These are phyloP conservation scores for Mycena amicta DNA, from an alignment of 768 basidiomycete genomes.

Conservation along the genomic window DNA sequence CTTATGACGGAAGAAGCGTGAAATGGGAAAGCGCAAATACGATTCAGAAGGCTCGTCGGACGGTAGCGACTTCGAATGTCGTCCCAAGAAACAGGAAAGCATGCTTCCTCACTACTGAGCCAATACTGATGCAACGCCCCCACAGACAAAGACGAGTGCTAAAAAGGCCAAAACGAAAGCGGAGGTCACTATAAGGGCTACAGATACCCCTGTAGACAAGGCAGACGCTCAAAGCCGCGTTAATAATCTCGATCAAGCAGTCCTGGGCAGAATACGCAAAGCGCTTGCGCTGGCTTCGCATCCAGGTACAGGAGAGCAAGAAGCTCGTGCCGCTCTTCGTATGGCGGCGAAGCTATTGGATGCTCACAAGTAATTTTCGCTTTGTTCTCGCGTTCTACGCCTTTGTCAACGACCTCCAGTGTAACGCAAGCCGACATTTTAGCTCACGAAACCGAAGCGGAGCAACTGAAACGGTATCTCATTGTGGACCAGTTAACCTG, in stretches of 20 bases:
- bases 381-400: too few species aligned
- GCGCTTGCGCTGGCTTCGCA: conserved; percentile 25
- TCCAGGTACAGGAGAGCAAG: conserved; percentile 24
- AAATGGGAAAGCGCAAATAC: background rate
- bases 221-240: conserved; percentile 17
- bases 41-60: background rate
- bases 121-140: conserved; percentile 1
- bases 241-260: conserved; percentile 17
- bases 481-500: background rate
- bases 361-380: conserved; percentile 3
- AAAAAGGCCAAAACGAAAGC: conserved; percentile 14
- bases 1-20: too few species aligned
- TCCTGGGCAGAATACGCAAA: conserved; percentile 21
- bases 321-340: conserved; percentile 27
- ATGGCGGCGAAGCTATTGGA: background rate
- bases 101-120: background rate
- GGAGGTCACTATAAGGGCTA: conserved; percentile 20
- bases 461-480: conserved; percentile 28
- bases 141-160: background rate
- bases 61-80: background rate
- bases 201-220: conserved; percentile 13
- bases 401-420: conserved; percentile 30
- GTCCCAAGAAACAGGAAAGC: background rate
- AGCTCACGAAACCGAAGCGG: conserved; percentile 25
- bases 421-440: conserved; percentile 33